These are phyloP conservation scores for Ceratobasidium sp. DNA, from an alignment of 1,284 basidiomycete genomes.

Conservation along the genomic window DNA sequence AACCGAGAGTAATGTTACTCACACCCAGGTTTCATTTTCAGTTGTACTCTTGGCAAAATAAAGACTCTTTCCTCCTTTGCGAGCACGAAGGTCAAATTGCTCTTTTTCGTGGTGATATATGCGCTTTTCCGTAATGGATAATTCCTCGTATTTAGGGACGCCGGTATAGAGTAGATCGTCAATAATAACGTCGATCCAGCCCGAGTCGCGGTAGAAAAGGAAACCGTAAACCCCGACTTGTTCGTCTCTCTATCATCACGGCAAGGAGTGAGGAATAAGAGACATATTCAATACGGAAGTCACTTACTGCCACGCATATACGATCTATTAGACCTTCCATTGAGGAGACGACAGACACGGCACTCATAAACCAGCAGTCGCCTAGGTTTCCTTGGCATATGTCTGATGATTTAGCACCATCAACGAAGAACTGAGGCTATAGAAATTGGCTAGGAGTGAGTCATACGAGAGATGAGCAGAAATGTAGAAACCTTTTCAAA, in stretches of 20 bases:
- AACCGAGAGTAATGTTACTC: not conserved
- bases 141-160: slow-evolving; percentile 48
- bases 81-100: slow-evolving; percentile 9
- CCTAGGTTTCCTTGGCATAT: slow-evolving; percentile 62
- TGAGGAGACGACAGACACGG: slow-evolving; percentile 61
- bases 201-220: slow-evolving; percentile 48
- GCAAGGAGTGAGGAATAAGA: slow-evolving; percentile 27
- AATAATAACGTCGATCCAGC: slow-evolving; percentile 49
- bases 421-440: slow-evolving; percentile 61
- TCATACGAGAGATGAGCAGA: not conserved
- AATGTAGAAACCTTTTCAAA: slow-evolving; percentile 56
- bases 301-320: slow-evolving; percentile 64
- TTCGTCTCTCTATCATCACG: slow-evolving; percentile 61
- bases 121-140: slow-evolving; percentile 25
- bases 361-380: slow-evolving; percentile 67
- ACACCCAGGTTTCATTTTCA: slow-evolving; percentile 51
- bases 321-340: slow-evolving; percentile 62
- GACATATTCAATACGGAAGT: not conserved
- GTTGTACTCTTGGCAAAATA: slow-evolving; percentile 48
- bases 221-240: slow-evolving; percentile 67
- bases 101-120: slow-evolving; percentile 48
- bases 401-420: slow-evolving; percentile 58
- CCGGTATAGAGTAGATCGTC: slow-evolving; percentile 47
- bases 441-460: not conserved
- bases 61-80: slow-evolving; percentile 46